Conservation (phyloP, 2,329 filamentous ascomycete species). For the Fusarium lateritium region DNA sequence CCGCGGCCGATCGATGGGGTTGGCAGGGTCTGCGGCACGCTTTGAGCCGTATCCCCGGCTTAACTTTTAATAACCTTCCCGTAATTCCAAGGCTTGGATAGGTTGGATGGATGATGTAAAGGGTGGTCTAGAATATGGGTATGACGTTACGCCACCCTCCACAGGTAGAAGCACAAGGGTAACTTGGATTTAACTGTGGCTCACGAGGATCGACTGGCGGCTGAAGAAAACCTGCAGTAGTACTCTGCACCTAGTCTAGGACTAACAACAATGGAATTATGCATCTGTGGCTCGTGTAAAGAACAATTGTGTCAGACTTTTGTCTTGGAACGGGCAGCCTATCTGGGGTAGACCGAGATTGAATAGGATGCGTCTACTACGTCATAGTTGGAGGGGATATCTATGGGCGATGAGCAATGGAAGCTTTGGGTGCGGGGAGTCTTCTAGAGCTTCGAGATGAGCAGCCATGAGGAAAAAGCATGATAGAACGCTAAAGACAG, state of each 20-base stretch:
- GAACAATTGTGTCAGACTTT: neutral
- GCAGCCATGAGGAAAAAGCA: slow-evolving; percentile 1
- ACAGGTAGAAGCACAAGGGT: neutral
- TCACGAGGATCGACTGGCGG: neutral
- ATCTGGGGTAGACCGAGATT: slow-evolving; percentile 8
- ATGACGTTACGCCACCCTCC: slow-evolving; percentile 35
- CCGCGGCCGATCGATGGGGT: slow-evolving; percentile 31
- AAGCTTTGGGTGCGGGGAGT: neutral
- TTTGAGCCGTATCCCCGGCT: slow-evolving; percentile 1
- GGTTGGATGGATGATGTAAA: slow-evolving; percentile 39
- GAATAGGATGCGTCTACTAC: slow-evolving; percentile 13
- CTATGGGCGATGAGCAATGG: neutral
- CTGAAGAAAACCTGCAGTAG: slow-evolving; percentile 6
- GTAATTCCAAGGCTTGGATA: neutral
- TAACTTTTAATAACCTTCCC: slow-evolving; percentile 16
- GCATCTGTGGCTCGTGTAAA: slow-evolving; percentile 9
- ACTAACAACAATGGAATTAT: neutral
- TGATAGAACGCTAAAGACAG: neutral
- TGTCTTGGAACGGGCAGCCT: slow-evolving; percentile 6
- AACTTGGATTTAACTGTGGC: slow-evolving; percentile 3
- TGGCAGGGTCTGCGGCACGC: slow-evolving; percentile 10
- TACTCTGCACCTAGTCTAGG: neutral
- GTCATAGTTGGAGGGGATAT: slow-evolving; percentile 20
- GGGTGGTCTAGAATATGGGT: slow-evolving; percentile 11
- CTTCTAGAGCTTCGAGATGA: slow-evolving; percentile 6